These are phyloP conservation scores for Debaryomyces singareniensis DNA, from an alignment of 1,139 yeast genomes.

Conservation along the genomic window DNA sequence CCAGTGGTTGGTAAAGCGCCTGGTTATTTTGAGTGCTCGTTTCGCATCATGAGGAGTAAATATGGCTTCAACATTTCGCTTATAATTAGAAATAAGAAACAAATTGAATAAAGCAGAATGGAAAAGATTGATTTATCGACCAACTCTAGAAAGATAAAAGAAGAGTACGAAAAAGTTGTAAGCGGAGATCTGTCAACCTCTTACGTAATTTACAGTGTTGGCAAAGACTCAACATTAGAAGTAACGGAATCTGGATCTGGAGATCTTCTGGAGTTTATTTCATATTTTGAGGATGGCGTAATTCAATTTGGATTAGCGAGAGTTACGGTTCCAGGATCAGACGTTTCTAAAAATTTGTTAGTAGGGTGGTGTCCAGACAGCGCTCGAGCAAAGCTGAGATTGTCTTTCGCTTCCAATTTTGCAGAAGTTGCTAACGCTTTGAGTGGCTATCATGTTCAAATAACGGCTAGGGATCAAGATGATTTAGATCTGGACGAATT, in stretches of 20 bases:
- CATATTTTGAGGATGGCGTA: constrained; percentile 77
- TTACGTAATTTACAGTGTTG: constrained; percentile 63
- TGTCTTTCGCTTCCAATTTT: constrained; percentile 70
- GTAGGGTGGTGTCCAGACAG: constrained; percentile 94
- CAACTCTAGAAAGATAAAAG: constrained; percentile 55
- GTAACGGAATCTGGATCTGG: constrained; percentile 58
- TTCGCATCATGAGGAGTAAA: too few species aligned
- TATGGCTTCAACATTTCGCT: too few species aligned
- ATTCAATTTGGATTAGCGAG: constrained; percentile 90
- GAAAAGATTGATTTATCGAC: constrained; percentile 54
- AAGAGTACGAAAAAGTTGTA: constrained; percentile 57
- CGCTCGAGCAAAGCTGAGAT: constrained; percentile 68
- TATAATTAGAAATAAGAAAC: too few species aligned
- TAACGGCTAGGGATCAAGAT: constrained; percentile 91
- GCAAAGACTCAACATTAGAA: constrained; percentile 47
- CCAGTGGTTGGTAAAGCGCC: too few species aligned
- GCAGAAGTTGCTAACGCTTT: constrained; percentile 65
- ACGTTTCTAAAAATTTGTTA: constrained; percentile 73
- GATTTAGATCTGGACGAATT: constrained; percentile 80
- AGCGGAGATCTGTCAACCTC: constrained; percentile 50
- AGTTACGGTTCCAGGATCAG: constrained; percentile 84
- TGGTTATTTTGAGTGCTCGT: too few species aligned
- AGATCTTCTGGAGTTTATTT: constrained; percentile 70
- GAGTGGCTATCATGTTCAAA: constrained; percentile 87
- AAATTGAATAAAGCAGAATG: too few species aligned